phyloP scores from a whole-genome alignment of 306 rosid genomes.

The Bauhinia variegata region DNA sequence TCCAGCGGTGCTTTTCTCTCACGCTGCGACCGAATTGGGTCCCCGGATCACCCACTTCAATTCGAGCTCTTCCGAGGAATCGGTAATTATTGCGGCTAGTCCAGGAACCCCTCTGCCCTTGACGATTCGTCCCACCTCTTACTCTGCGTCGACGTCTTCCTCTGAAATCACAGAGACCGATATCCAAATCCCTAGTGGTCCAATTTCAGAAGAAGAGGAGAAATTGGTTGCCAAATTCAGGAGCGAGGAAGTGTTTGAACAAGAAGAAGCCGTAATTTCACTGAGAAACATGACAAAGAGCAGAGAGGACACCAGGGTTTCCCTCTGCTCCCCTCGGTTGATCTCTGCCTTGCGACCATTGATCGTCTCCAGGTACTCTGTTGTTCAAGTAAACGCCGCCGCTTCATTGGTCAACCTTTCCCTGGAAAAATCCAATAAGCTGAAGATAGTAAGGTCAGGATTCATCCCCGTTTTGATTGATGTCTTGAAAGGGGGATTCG shows the following conservation, averaged over 20 bases:
- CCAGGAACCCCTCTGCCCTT: conserved; percentile 67
- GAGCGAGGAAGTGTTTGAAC: conserved; percentile 63
- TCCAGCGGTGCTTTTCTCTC: conserved; percentile 66
- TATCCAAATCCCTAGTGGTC: conserved; percentile 44
- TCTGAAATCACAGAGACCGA: conserved; percentile 47
- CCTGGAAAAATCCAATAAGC: conserved; percentile 76
- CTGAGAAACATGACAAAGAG: conserved; percentile 67
- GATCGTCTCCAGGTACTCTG: conserved; percentile 57
- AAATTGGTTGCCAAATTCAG: conserved; percentile 47
- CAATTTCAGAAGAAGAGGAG: conserved; percentile 54
- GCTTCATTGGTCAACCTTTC: conserved; percentile 88
- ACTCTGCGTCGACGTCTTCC: conserved; percentile 68
- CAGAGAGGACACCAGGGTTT: conserved; percentile 56
- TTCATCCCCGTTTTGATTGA: conserved; percentile 72
- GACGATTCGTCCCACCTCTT: conserved; percentile 70
- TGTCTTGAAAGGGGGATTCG: conserved; percentile 61
- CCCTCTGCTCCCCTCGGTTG: conserved; percentile 61
- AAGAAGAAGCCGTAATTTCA: conserved; percentile 64
- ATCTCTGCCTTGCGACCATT: conserved; percentile 52
- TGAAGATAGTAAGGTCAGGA: conserved; percentile 80
- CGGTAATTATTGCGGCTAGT: conserved; percentile 48
- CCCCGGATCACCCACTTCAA: conserved; percentile 59
- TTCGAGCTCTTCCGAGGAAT: conserved; percentile 61
- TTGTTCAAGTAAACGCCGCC: conserved; percentile 72
- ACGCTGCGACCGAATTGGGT: conserved; percentile 84